Conservation (phyloP, 352 stramenopile genomes). For the Globisporangium parvum region DNA sequence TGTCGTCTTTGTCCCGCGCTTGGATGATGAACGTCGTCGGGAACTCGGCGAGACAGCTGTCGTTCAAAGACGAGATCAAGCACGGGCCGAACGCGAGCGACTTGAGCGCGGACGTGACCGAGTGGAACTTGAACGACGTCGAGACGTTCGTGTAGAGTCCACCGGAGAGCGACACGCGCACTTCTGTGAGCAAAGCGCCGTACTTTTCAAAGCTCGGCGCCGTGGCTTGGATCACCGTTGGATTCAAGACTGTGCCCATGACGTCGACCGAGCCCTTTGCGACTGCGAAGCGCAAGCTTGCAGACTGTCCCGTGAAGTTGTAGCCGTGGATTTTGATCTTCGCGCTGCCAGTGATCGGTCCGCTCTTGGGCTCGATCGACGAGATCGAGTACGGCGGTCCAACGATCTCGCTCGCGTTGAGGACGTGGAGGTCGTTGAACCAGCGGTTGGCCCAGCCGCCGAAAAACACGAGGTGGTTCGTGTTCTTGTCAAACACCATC, state of each 20-base stretch:
- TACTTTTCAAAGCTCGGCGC: slow-evolving; percentile 95
- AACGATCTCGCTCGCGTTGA: slow-evolving; percentile 93
- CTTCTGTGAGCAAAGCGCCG: slow-evolving; percentile 80
- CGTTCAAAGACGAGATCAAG: slow-evolving; percentile 51
- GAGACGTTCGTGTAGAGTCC: slow-evolving; percentile 92
- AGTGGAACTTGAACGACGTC: slow-evolving; percentile 89
- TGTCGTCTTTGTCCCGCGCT: slow-evolving; percentile 84
- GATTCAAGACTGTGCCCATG: slow-evolving; percentile 76
- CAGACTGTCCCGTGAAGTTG: slow-evolving; percentile 87
- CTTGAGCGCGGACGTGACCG: slow-evolving; percentile 87
- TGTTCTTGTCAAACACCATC: slow-evolving; percentile 90
- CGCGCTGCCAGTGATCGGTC: slow-evolving; percentile 92
- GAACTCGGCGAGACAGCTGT: slow-evolving; percentile 59
- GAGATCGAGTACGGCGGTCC: slow-evolving; percentile 95
- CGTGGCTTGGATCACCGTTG: slow-evolving; percentile 84
- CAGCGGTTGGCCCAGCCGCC: slow-evolving; percentile 96
- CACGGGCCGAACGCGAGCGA: slow-evolving; percentile 94
- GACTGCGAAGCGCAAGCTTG: slow-evolving; percentile 91
- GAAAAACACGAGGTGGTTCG: slow-evolving; percentile 92
- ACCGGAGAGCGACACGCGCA: slow-evolving; percentile 87
- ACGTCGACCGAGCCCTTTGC: slow-evolving; percentile 92
- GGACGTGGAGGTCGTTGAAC: slow-evolving; percentile 91
- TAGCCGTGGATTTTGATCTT: slow-evolving; percentile 88
- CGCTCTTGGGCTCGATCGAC: slow-evolving; percentile 84
- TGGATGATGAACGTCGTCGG: slow-evolving; percentile 91